Conservation (phyloP, 2,329 filamentous ascomycete species). For the Verticillium nubilum region DNA sequence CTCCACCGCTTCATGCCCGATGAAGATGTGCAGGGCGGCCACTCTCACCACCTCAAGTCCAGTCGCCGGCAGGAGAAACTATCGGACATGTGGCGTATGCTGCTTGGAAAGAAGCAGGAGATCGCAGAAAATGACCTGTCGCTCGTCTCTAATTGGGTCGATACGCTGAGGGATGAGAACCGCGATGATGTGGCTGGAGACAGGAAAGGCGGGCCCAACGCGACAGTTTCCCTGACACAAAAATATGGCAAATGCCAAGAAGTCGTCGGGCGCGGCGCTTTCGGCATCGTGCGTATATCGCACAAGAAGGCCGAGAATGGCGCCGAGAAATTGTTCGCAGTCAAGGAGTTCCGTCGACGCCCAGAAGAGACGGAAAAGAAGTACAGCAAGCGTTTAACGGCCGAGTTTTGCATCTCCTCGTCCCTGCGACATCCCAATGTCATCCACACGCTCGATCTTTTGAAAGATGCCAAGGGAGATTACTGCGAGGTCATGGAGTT, state of each 20-base stretch:
- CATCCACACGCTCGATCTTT: conserved; percentile 91
- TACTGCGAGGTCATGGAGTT: conserved; percentile 99
- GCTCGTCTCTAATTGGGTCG: conserved; percentile 92
- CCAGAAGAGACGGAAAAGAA: conserved; percentile 95
- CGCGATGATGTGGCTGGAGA: conserved; percentile 65
- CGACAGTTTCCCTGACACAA: conserved; percentile 76
- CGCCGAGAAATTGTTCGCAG: conserved; percentile 87
- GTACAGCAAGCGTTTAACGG: conserved; percentile 94
- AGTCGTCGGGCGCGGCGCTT: conserved; percentile 90
- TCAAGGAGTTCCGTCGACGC: conserved; percentile 94
- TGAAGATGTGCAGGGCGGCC: conserved; percentile 56
- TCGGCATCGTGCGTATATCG: conserved; percentile 94
- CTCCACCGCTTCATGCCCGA: conserved; percentile 46
- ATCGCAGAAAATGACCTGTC: conserved; percentile 74
- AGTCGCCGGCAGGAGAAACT: conserved; percentile 92
- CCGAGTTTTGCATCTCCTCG: conserved; percentile 97
- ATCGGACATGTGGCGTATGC: conserved; percentile 80
- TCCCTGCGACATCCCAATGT: conserved; percentile 95
- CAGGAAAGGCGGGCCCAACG: conserved; percentile 69
- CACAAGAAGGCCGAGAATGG: conserved; percentile 88
- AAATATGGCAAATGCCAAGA: conserved; percentile 99
- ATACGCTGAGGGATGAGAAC: conserved; percentile 82
- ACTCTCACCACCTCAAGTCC: conserved; percentile 85
- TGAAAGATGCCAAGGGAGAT: conserved; percentile 94
- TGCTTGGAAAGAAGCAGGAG: conserved; percentile 74